Evolutionary conservation across 305 asterid genomes (phyloP).

Genomic region (Fraxinus albicans): DNA sequence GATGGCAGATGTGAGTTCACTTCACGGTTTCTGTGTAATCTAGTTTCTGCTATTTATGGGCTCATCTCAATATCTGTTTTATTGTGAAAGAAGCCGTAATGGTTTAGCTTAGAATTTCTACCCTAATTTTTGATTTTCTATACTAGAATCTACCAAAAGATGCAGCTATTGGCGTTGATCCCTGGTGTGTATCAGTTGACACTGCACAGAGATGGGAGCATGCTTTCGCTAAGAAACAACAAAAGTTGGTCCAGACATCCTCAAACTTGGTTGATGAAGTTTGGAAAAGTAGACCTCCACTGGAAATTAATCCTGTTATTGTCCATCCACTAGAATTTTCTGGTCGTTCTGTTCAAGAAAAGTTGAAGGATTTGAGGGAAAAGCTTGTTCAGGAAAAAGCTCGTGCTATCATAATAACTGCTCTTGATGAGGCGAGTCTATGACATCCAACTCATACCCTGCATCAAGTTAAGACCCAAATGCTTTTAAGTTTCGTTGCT

Average conservation of each 20-base stretch:
- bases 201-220: slow-evolving; percentile 86
- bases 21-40: slow-evolving; percentile 16
- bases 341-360: slow-evolving; percentile 79
- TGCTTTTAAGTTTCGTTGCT: slow-evolving; percentile 2
- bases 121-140: slow-evolving; percentile 27
- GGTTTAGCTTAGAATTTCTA: neutral
- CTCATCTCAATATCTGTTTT: slow-evolving; percentile 1
- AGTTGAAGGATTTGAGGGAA: slow-evolving; percentile 75
- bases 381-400: slow-evolving; percentile 70
- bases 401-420: slow-evolving; percentile 62
- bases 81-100: slow-evolving; percentile 8
- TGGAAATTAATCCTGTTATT: slow-evolving; percentile 62
- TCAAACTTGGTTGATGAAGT: slow-evolving; percentile 85
- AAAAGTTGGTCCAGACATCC: slow-evolving; percentile 66
- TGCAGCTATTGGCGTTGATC: slow-evolving; percentile 84
- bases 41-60: neutral
- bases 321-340: slow-evolving; percentile 79
- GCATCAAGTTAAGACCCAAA: slow-evolving; percentile 2
- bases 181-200: slow-evolving; percentile 92
- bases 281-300: slow-evolving; percentile 77
- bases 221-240: slow-evolving; percentile 69
- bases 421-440: slow-evolving; percentile 78
- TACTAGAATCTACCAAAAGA: slow-evolving; percentile 69
- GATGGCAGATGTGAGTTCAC: slow-evolving; percentile 80
- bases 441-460: too few relatives aligned